Base-by-base conservation (phyloP, 2,329 filamentous ascomycete genomes). In the Meredithiella fracta region DNA sequence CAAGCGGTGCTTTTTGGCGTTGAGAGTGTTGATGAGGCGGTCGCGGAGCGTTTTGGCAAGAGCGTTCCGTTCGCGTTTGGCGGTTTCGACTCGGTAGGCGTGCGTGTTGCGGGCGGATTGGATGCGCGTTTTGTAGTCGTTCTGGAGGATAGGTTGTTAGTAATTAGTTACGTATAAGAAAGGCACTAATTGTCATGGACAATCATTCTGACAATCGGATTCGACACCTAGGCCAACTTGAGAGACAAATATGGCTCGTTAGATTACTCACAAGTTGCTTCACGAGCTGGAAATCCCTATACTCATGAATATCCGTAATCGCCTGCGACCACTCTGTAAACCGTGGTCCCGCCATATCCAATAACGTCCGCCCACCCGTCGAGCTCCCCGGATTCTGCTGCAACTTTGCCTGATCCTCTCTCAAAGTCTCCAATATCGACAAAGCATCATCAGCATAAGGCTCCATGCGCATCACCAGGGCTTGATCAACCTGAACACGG, bases 401-500 rank as follows among this genome's bases (percentile, higher is more conserved):
- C 9, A 72, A 72, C 53, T 75, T 73, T 38, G 72, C 70, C 56
- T 78, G 73, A 58, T 76, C 72, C 60, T 75, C 72, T 58, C 79
- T 78, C 64, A 84, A 69, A 62, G 81, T 78, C 53, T 76, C 73
- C 60, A 89, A 80, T 57, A 85, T 79, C 60, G 88, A 83, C 50
- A 95, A 74, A 51, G 86, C 80, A 59, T 80, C 78, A 59, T 81
- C 74, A 54, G 76, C 74, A 67, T 94, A 94, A 0, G 86, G 85
- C 64, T 95, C 85, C 54, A 92, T 86, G 62, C 86, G 82, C 67
- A 88, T 82, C 61, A 95, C 87, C 49, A 94, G 76, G 58, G 79
- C 86, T 70, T 90, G 89, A 67, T 95, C 90, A 61, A 87, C 82
- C 69, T 96, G 90, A n/a, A 96, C 80, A 62, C 87, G 87, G 64